These are phyloP conservation scores for Chimonanthus salicifolius DNA, from an alignment of 164 flowering plant genomes.

Conservation along the genomic window DNA sequence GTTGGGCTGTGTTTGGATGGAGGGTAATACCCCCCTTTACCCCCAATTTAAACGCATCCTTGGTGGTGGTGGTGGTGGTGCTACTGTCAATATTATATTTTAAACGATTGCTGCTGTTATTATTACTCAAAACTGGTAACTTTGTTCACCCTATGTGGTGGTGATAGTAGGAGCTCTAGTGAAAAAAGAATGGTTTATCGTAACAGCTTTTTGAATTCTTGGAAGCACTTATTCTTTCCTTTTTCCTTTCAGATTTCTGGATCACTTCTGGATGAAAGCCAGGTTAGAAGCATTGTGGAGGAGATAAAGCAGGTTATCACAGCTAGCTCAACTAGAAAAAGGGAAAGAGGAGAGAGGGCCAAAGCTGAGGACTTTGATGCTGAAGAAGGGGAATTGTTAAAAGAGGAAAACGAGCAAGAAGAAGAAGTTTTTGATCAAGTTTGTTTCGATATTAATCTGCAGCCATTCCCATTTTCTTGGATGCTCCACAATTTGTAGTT, in stretches of 20 bases:
- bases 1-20: no score
- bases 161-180: no score
- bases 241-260: constrained; percentile 57
- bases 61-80: no score
- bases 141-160: no score
- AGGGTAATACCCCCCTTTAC: no score
- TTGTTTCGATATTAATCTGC: constrained; percentile 12
- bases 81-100: no score
- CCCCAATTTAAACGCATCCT: no score
- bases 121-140: no score
- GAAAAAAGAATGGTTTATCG: neutral
- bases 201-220: neutral
- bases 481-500: neutral
- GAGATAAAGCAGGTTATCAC: constrained; percentile 85
- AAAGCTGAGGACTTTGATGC: constrained; percentile 97
- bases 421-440: constrained; percentile 97
- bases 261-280: constrained; percentile 65
- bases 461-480: neutral
- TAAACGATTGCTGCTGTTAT: no score
- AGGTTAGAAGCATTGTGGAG: constrained; percentile 79
- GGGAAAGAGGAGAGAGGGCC: constrained; percentile 79
- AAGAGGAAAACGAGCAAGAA: constrained; percentile 97
- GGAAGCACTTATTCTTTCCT: neutral
- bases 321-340: constrained; percentile 78
- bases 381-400: constrained; percentile 85